Evolutionary conservation across 1,284 basidiomycete genomes (phyloP).

Genomic region (Athelia sp.): DNA sequence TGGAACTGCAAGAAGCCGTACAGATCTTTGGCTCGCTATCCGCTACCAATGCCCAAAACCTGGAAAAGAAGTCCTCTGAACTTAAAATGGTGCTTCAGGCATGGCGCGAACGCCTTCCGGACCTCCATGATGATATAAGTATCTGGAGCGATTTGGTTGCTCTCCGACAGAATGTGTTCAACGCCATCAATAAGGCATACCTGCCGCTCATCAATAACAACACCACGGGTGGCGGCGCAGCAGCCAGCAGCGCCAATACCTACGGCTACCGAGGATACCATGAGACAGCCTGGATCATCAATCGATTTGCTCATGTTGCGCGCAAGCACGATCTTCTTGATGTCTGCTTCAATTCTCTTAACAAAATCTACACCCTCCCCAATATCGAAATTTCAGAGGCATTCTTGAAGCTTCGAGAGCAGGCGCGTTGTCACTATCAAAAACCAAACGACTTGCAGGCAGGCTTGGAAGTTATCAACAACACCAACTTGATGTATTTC

Average conservation of each 20-base stretch:
- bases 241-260: conserved; percentile 66
- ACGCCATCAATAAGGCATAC: conserved; percentile 96
- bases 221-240: conserved; percentile 41
- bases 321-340: conserved; percentile 96
- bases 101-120: conserved; percentile 96
- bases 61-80: conserved; percentile 94
- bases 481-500: conserved; percentile 99
- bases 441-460: conserved; percentile 91
- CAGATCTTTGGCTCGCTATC: conserved; percentile 92
- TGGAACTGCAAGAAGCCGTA: conserved; percentile 95
- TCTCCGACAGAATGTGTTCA: conserved; percentile 92
- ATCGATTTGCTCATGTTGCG: conserved; percentile 99
- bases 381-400: conserved; percentile 99
- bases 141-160: conserved; percentile 98
- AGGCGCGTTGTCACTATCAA: conserved; percentile 99
- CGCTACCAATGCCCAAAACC: conserved; percentile 82
- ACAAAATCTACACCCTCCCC: conserved; percentile 97
- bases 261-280: conserved; percentile 98
- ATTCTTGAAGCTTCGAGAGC: conserved; percentile 97
- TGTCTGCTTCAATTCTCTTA: conserved; percentile 92
- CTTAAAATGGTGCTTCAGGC: conserved; percentile 95
- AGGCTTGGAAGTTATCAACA: conserved; percentile 98
- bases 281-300: conserved; percentile 99
- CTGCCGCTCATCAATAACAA: conserved; percentile 78
- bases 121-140: conserved; percentile 96